These are phyloP conservation scores for Hericium alpestre DNA, from an alignment of 768 basidiomycete genomes.

Conservation along the genomic window DNA sequence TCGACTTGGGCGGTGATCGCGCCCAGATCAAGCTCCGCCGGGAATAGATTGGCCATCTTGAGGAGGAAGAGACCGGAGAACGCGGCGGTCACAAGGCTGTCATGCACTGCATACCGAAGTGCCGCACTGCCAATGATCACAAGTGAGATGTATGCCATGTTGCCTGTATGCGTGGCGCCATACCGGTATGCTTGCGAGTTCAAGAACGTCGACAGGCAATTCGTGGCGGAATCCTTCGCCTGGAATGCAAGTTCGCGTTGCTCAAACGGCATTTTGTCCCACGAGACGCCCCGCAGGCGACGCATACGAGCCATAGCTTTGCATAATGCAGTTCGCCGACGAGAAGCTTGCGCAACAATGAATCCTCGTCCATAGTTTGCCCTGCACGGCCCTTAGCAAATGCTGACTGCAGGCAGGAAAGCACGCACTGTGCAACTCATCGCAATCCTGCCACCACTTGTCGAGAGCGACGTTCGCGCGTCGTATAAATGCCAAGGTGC, in stretches of 20 bases:
- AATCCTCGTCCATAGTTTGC: constrained; percentile 75
- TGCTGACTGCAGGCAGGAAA: not conserved
- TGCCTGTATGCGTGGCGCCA: constrained; percentile 12
- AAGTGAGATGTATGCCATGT: not conserved
- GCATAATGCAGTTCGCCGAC: constrained; percentile 86
- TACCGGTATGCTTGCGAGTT: constrained; percentile 74
- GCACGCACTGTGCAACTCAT: constrained; percentile 65
- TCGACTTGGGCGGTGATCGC: constrained; percentile 78
- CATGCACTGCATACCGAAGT: constrained; percentile 88
- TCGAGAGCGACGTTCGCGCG: constrained; percentile 80
- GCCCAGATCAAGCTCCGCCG: constrained; percentile 67
- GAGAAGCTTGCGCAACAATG: constrained; percentile 77
- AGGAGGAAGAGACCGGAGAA: constrained; percentile 87
- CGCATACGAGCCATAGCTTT: constrained; percentile 90
- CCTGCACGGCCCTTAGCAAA: constrained; percentile 28
- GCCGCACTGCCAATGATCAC: constrained; percentile 46
- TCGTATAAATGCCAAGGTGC: constrained; percentile 77
- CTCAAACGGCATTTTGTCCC: constrained; percentile 95
- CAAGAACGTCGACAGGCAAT: constrained; percentile 77
- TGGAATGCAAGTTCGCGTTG: constrained; percentile 92
- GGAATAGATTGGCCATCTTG: constrained; percentile 92
- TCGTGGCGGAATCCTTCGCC: constrained; percentile 85
- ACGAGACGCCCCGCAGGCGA: constrained; percentile 84
- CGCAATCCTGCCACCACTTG: constrained; percentile 86
- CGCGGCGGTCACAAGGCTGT: constrained; percentile 82